phyloP scores from a whole-genome alignment of 1,284 basidiomycete genomes.

The Leccinum subrobustum region DNA sequence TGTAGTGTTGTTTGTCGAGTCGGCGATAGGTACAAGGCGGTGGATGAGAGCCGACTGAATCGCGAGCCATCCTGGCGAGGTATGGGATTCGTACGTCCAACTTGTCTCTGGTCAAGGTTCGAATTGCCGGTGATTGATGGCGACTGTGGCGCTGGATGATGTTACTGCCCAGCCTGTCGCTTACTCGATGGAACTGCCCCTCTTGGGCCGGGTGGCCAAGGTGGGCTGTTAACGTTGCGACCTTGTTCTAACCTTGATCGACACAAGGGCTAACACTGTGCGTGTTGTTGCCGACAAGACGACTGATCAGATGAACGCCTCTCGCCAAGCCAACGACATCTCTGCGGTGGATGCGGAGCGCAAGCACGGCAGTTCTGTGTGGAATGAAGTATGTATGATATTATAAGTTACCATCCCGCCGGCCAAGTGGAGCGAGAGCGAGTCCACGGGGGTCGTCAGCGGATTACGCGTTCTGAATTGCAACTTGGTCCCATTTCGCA shows the following conservation, averaged over 20 bases:
- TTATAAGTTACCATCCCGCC: not conserved
- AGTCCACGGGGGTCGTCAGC: conserved; percentile 4
- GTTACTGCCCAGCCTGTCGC: conserved; percentile 24
- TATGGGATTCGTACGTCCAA: conserved; percentile 2
- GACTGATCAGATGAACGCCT: conserved; percentile 7
- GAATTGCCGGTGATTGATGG: conserved; percentile 18
- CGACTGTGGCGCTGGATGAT: conserved; percentile 21
- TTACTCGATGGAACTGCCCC: conserved; percentile 22
- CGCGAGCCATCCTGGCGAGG: conserved; percentile 1
- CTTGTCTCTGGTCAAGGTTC: not conserved
- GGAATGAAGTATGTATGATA: not conserved
- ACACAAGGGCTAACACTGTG: conserved; percentile 13
- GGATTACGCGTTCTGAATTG: conserved; percentile 1
- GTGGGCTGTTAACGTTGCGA: conserved; percentile 32
- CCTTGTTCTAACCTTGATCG: conserved; percentile 27
- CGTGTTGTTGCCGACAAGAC: conserved; percentile 5
- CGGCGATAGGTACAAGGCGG: conserved; percentile 10
- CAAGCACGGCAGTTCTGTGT: not conserved
- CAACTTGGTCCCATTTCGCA: conserved; percentile 8
- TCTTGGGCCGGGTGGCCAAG: conserved; percentile 2
- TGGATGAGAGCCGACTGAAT: not conserved
- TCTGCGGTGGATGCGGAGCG: not conserved
- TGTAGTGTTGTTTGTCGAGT: conserved; percentile 4
- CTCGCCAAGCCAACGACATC: not conserved
- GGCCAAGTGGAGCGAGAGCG: not conserved